Percentiles rank a stretch among this genome's conserved stretches.
phyloP scores from a whole-genome alignment of 176 grass and related monocot genomes.

The Aechmea fasciata region DNA sequence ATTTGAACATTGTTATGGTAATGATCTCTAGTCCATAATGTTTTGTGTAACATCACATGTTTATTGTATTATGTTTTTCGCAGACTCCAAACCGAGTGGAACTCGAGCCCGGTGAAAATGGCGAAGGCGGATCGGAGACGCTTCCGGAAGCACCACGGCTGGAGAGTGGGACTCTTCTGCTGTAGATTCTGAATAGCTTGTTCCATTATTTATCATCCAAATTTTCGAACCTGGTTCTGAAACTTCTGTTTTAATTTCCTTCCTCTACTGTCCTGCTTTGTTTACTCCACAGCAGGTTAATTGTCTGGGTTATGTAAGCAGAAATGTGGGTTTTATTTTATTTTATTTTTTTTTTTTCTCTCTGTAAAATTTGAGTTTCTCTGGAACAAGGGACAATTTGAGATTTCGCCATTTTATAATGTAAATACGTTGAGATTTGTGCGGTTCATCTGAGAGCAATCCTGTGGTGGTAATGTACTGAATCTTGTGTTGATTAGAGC shows the following conservation, averaged over 20 bases:
- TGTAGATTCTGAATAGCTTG: constrained; percentile 5
- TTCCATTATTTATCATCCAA: not conserved
- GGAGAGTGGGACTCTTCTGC: not conserved
- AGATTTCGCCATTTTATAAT: not conserved
- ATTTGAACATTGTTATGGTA: not conserved
- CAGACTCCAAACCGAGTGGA: constrained; percentile 16
- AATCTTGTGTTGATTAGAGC: no score
- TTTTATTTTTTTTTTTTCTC: not conserved
- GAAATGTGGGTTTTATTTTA: not conserved
- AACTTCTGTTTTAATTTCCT: not conserved
- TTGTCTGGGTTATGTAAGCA: not conserved
- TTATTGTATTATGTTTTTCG: not conserved
- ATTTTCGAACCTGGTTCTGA: not conserved
- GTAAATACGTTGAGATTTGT: no score
- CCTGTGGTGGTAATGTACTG: no score
- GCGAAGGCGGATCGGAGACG: not conserved
- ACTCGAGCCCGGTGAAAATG: constrained; percentile 11
- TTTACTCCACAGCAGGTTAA: not conserved
- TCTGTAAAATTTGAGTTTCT: not conserved
- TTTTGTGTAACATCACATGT: not conserved
- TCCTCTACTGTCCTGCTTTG: not conserved
- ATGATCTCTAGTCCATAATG: not conserved
- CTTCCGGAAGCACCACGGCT: not conserved
- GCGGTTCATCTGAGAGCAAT: no score
- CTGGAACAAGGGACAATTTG: not conserved